Evolutionary conservation across 176 grass and related monocot species (phyloP), one percentile per base, ranked within the genome.

Genomic region (Alopecurus myosuroides): DNA sequence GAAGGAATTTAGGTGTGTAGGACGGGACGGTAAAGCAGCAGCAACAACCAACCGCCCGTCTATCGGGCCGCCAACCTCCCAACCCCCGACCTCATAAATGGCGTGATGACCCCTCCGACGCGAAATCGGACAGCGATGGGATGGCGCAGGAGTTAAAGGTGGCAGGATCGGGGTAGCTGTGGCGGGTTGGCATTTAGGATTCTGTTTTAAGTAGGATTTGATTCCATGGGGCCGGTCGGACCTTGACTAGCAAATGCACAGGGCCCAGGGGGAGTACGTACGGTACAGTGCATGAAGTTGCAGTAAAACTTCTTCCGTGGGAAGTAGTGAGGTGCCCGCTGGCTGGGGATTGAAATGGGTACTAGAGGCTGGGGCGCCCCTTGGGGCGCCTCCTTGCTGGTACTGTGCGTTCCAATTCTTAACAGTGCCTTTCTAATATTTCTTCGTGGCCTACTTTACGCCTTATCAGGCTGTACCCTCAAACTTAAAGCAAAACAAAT

Each of bases 11-110:
- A 50, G 12, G 22, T 6, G 22, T 6, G 37, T 17, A 8, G 67
- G 40, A 78, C 30, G 5, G 17, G 3, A 19, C 19, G 40, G 77
- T 9, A 37, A 17, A 20, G 22, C 23, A 25, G 9, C 34, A 30
- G 25, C 77, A 62, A 44, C 36, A 1, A 58, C 3, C 64, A 18
- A n/a, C n/a, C n/a, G n/a, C n/a, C n/a, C 45, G 44, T 74, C 79
- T 4, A 81, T 31, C 30, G 30, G 31, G 49, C 8, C 79, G 40
- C 36, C 52, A 49, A 77, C 60, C 11, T 37, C 48, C 68, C 37
- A 22, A 62, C 15, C 44, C 9, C 22, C 31, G 10, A 60, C 66
- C 77, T 49, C 62, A 48, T 77, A 69, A 88, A 77, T 88, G 29
- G 4, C 57, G 1, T 81, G 3, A 50, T 37, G 26, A 51, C 29